A percentile compares a stretch with the other conserved stretches of the same genome.
Conservation (phyloP, 2,329 filamentous ascomycete genomes). For the Dactylonectria estremocensis region DNA sequence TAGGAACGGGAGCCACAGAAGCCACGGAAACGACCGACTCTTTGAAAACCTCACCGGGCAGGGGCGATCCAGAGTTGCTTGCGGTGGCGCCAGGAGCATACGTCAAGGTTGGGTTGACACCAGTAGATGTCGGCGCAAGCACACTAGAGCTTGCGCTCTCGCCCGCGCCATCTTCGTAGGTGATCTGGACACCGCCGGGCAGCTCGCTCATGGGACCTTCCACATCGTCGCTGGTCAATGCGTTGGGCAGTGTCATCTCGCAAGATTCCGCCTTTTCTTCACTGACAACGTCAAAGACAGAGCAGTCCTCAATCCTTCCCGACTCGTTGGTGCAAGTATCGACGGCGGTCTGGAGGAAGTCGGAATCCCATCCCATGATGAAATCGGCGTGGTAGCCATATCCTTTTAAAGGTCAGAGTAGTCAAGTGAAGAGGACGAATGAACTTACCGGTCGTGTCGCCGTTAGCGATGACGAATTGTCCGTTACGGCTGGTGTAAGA, state of each 20-base stretch:
- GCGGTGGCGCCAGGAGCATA: constrained; percentile 56
- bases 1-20: constrained; percentile 37
- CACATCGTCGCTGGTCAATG: constrained; percentile 73
- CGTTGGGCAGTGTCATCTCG: constrained; percentile 70
- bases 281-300: constrained; percentile 79
- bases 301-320: constrained; percentile 81
- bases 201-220: constrained; percentile 70
- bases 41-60: constrained; percentile 63
- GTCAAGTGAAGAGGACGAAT: background rate
- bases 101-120: constrained; percentile 47
- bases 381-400: constrained; percentile 86
- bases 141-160: constrained; percentile 24
- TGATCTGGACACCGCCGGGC: constrained; percentile 74
- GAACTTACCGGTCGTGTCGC: constrained; percentile 78
- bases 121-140: constrained; percentile 27
- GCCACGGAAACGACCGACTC: constrained; percentile 45
- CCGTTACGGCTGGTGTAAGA: constrained; percentile 75
- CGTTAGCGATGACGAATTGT: constrained; percentile 82
- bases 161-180: constrained; percentile 46
- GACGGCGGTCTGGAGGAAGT: constrained; percentile 84
- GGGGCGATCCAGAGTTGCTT: constrained; percentile 50
- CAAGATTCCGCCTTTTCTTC: constrained; percentile 73
- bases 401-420: constrained; percentile 59
- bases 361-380: constrained; percentile 76
- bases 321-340: constrained; percentile 80